Conservation (phyloP, 768 basidiomycete genomes). For the Pleurotus platypus region DNA sequence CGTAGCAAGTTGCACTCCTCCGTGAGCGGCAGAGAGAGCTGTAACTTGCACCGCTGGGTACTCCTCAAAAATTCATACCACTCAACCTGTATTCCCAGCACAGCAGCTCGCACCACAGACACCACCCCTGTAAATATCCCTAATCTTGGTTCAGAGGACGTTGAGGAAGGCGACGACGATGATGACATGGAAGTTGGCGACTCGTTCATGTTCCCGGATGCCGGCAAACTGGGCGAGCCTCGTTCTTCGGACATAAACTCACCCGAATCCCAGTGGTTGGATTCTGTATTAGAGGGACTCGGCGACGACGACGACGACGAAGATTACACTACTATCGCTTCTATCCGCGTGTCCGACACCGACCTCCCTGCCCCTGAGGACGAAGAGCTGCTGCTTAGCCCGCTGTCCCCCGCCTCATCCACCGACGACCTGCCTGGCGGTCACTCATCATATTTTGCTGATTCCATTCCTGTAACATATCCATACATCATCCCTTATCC, state of each 20-base stretch:
- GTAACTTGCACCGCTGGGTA: slow-evolving; percentile 84
- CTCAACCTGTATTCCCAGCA: slow-evolving; percentile 31
- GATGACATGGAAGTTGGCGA: slow-evolving; percentile 52
- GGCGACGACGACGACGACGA: slow-evolving; percentile 65
- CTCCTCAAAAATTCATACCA: slow-evolving; percentile 82
- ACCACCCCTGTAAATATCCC: slow-evolving; percentile 19
- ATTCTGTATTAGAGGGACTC: slow-evolving; percentile 73
- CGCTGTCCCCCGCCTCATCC: slow-evolving; percentile 66
- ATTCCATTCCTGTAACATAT: slow-evolving; percentile 42
- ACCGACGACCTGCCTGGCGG: slow-evolving; percentile 67
- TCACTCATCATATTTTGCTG: slow-evolving; percentile 32
- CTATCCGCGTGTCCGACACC: slow-evolving; percentile 38
- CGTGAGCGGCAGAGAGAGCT: slow-evolving; percentile 55
- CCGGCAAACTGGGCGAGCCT: slow-evolving; percentile 47
- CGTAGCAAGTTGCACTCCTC: slow-evolving; percentile 72
- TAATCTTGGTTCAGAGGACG: slow-evolving; percentile 31
- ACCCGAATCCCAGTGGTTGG: slow-evolving; percentile 79
- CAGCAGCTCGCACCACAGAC: slow-evolving; percentile 1
- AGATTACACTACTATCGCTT: slow-evolving; percentile 44
- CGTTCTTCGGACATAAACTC: slow-evolving; percentile 31
- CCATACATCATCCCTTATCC: slow-evolving; percentile 67
- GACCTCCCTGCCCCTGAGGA: slow-evolving; percentile 56
- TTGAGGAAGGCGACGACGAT: slow-evolving; percentile 42
- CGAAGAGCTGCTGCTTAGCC: slow-evolving; percentile 60
- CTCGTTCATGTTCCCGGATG: slow-evolving; percentile 81